Evolutionary conservation across 164 flowering plant genomes (phyloP), one percentile per base, ranked within the genome.

Genomic region (Magnolia sinica): DNA sequence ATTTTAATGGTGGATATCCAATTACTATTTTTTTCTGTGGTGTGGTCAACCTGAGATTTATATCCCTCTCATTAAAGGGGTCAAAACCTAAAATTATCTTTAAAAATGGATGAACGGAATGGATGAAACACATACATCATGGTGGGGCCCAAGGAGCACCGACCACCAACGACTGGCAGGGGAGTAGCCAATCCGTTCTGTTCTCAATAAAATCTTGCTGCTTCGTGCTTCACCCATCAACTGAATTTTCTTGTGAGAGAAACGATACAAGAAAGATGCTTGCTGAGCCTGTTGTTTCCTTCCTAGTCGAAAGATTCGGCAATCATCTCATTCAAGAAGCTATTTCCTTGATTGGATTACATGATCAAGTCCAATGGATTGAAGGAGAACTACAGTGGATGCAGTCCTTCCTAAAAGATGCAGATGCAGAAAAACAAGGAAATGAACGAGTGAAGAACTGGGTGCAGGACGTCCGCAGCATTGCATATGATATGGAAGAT

Each of bases 361-460:
- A 67, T 1, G 74, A 69, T 8, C 52, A 82, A 68, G 73, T 85
- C 5, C 59, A 75, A 49, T 22, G 50, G 8, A 4, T 87, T 8
- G 63, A 74, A 13, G 31, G 1, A 1, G 85, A 87, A 64, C 77
- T 85, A 1, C 51, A 20, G 27, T 9, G 75, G 65, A 82, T 85
- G 77, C 74, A 71, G 16, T 68, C 81, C 31, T 84, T 85, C 74
- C 19, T 87, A 0, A 71, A 72, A 65, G 86, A 84, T 27, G 83
- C 82, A 1, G 83, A 81, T 19, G 45, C 11, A 3, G 65, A 64
- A 31, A 72, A 72, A 45, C 10, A 71, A 13, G 49, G 16, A 14
- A 70, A 81, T n/a, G 71, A 73, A 22, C 20, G 68, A 1, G 64
- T 83, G 9, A 52, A 73, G 37, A 29, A 74, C 1, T 81, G 80